These are phyloP conservation scores for Laburnicola sp. DNA, from an alignment of 2,329 filamentous ascomycete genomes.

Conservation along the genomic window DNA sequence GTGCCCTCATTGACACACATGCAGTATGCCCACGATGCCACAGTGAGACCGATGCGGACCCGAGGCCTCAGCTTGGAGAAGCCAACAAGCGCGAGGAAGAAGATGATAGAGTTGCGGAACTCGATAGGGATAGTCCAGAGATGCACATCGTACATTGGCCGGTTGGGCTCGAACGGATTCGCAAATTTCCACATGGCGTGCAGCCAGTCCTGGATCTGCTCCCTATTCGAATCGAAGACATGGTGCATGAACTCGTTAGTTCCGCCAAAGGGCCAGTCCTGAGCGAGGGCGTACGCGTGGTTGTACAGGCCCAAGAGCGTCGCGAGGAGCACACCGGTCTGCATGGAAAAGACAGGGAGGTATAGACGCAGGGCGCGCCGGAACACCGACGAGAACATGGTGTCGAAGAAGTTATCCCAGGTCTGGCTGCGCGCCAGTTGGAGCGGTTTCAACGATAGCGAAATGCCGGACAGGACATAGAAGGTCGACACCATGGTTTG, in stretches of 20 bases:
- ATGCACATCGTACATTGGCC: constrained; percentile 27
- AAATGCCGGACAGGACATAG: constrained; percentile 54
- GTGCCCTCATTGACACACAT: constrained; percentile 21
- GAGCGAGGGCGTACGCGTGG: constrained; percentile 11
- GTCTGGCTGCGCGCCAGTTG: constrained; percentile 44
- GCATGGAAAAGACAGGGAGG: constrained; percentile 55
- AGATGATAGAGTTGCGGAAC: constrained; percentile 28
- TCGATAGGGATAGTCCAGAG: constrained; percentile 34
- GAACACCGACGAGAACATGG: constrained; percentile 51
- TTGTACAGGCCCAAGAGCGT: constrained; percentile 22
- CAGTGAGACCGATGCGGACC: constrained; percentile 15
- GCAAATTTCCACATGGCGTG: constrained; percentile 19
- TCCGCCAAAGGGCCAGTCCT: constrained; percentile 24
- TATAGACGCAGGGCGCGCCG: constrained; percentile 51
- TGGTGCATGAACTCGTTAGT: constrained; percentile 16
- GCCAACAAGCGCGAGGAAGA: constrained; percentile 25
- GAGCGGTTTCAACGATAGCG: constrained; percentile 51
- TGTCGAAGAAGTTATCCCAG: constrained; percentile 45
- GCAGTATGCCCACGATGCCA: constrained; percentile 21
- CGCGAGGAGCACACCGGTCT: constrained; percentile 44
- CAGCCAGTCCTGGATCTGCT: constrained; percentile 21
- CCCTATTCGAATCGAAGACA: constrained; percentile 11
- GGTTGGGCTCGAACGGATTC: constrained; percentile 18
- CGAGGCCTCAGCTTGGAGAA: constrained; percentile 17
- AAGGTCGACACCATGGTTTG: constrained; percentile 57